Evolutionary conservation across 73 alveolate species (phyloP).

Genomic region (Paramecium octaurelia): DNA sequence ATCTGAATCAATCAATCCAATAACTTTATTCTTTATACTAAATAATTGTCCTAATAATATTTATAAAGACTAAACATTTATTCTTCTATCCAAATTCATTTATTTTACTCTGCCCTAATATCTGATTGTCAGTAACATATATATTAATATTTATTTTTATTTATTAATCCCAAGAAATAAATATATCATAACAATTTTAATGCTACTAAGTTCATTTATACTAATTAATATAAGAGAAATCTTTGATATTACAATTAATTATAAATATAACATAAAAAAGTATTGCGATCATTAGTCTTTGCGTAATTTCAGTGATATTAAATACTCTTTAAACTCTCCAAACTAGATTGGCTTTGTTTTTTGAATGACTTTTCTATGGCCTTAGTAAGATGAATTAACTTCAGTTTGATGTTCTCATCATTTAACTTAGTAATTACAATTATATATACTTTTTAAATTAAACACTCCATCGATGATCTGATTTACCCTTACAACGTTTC

Average conservation of each 20-base stretch:
- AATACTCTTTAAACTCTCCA: background rate
- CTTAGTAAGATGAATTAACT: background rate
- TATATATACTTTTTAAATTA: background rate
- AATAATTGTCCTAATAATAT: background rate
- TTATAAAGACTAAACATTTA: background rate
- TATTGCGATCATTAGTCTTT: background rate
- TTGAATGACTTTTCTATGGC: background rate
- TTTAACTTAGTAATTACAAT: background rate
- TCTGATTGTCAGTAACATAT: background rate
- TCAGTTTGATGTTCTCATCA: background rate
- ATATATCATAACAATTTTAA: no score
- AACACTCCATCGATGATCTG: background rate
- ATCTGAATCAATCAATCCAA: slow-evolving; percentile 35
- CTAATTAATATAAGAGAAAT: no score
- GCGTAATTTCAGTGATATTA: background rate
- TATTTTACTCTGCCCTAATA: background rate
- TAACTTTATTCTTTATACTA: background rate
- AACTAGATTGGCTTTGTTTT: background rate
- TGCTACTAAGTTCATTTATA: no score
- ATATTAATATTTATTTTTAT: background rate
- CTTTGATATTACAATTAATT: background rate
- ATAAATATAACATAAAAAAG: background rate
- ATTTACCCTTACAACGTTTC: background rate
- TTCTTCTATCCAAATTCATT: slow-evolving; percentile 1
- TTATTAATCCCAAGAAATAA: no score